Evolutionary conservation across 2,329 filamentous ascomycete genomes (phyloP).

Genomic region (Neospermospora avenae): DNA sequence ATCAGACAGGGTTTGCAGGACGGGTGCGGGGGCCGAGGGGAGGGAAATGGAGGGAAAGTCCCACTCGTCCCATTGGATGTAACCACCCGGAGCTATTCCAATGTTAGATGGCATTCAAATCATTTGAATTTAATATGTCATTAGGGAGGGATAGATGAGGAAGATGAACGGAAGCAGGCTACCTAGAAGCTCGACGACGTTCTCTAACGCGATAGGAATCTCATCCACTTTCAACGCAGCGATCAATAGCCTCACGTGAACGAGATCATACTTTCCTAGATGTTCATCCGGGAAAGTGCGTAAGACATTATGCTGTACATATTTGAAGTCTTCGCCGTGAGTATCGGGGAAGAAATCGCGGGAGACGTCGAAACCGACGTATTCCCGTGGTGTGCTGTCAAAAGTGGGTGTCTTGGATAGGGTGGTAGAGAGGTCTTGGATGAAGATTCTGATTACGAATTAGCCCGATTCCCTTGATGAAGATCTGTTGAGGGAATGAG

Average conservation of each 20-base stretch:
- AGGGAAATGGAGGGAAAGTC: neutral
- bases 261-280: neutral
- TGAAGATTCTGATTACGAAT: neutral
- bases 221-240: neutral
- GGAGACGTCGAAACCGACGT: slow-evolving; percentile 6
- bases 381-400: neutral
- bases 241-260: neutral
- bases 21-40: neutral
- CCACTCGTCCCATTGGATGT: slow-evolving; percentile 10
- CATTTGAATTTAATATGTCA: neutral
- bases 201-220: slow-evolving; percentile 3
- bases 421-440: neutral
- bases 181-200: slow-evolving; percentile 3
- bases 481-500: too few relatives aligned
- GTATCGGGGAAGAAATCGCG: neutral
- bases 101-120: neutral
- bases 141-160: neutral
- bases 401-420: neutral
- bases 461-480: too few relatives aligned
- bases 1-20: neutral
- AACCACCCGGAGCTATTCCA: neutral
- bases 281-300: neutral
- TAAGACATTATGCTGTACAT: slow-evolving; percentile 1
- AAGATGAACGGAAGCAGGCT: neutral
- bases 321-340: neutral